Evolutionary conservation across 2,329 filamentous ascomycete genomes (phyloP).

Genomic region (Diplodia corticola): DNA sequence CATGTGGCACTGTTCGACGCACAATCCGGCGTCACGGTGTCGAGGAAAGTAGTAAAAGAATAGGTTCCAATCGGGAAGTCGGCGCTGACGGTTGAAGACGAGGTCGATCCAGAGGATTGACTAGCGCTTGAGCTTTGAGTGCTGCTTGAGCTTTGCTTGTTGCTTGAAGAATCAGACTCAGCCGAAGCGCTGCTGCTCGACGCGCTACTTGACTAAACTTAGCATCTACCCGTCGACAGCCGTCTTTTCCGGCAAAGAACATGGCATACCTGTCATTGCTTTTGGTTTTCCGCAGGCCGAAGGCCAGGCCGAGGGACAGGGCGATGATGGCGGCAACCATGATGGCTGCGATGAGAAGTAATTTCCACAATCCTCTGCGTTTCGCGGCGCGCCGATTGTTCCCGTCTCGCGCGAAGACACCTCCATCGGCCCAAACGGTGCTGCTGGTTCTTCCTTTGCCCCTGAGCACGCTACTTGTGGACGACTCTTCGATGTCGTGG

Average conservation of each 20-base stretch:
- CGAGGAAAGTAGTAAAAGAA: conserved; percentile 60
- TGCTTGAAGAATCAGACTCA: neutral
- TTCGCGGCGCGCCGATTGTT: conserved; percentile 21
- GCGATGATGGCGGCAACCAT: conserved; percentile 40
- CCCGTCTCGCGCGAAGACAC: conserved; percentile 23
- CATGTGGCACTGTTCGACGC: conserved; percentile 60
- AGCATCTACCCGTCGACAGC: neutral
- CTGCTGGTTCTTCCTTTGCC: conserved; percentile 34
- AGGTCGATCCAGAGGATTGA: neutral
- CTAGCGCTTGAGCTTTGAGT: neutral
- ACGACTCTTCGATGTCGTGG: conserved; percentile 27
- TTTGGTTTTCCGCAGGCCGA: conserved; percentile 44
- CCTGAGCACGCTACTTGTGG: conserved; percentile 31
- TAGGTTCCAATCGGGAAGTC: conserved; percentile 65
- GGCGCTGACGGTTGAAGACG: conserved; percentile 28
- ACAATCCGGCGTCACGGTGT: conserved; percentile 56
- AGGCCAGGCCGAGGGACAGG: conserved; percentile 40
- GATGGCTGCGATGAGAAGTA: conserved; percentile 38
- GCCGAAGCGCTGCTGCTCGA: conserved; percentile 8
- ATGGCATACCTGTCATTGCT: conserved; percentile 20
- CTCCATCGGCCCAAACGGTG: conserved; percentile 37
- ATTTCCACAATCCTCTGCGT: conserved; percentile 42
- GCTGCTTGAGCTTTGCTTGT: neutral
- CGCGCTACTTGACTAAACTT: neutral
- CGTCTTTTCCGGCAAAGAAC: neutral